Conservation (phyloP, 441 rosid species). For the Geranium incanum region DNA sequence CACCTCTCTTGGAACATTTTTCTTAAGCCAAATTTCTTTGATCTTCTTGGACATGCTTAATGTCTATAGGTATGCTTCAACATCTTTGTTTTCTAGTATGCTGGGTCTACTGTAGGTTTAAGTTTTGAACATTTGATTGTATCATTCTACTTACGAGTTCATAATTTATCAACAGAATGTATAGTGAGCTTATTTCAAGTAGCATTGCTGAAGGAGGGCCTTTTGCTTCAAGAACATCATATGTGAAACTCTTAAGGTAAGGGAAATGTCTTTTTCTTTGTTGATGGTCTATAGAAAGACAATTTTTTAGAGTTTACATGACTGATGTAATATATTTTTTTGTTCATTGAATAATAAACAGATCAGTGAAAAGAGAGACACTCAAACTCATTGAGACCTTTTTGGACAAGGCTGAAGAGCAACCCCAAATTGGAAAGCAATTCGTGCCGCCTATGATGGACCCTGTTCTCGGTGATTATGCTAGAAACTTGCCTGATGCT, state of each 20-base stretch:
- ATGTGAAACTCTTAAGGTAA: conserved; percentile 87
- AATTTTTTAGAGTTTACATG: neutral
- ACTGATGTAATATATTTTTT: neutral
- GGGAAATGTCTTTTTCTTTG: conserved; percentile 16
- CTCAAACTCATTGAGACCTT: conserved; percentile 98
- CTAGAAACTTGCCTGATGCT: conserved; percentile 98
- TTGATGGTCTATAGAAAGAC: neutral
- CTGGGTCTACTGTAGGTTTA: neutral
- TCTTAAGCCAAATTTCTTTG: conserved; percentile 77
- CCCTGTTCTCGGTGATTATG: conserved; percentile 94
- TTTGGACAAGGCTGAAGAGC: conserved; percentile 99
- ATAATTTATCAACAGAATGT: conserved; percentile 63
- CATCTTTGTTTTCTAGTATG: neutral
- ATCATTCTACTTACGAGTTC: conserved; percentile 7
- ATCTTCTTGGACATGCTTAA: conserved; percentile 99
- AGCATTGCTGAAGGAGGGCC: conserved; percentile 96
- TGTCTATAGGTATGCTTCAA: conserved; percentile 70
- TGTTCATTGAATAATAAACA: conserved; percentile 21
- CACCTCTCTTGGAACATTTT: conserved; percentile 82
- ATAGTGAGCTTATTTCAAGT: conserved; percentile 96
- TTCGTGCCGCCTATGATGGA: conserved; percentile 99
- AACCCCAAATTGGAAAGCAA: conserved; percentile 93
- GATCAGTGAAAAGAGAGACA: conserved; percentile 98
- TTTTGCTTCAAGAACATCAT: conserved; percentile 82
- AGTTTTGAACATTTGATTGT: no score